Base-by-base conservation (phyloP, 148 eudicot genomes). In the Talinum fruticosum region DNA sequence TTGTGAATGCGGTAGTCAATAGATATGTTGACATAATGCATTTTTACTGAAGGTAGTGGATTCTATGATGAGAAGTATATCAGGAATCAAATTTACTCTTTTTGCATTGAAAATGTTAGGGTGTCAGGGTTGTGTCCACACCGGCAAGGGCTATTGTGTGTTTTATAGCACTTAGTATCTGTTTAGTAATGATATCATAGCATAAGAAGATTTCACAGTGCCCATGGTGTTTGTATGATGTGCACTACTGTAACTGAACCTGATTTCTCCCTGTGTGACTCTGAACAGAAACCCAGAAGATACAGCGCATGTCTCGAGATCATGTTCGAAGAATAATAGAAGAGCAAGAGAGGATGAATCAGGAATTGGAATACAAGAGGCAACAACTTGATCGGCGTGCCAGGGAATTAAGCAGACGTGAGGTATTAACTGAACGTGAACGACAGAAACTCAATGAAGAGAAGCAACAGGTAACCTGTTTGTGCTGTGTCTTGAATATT, bases 401-500 rank as follows among this genome's bases (percentile, higher is more conserved):
- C 79, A 93, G 87, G 75, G 88, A 96, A 70, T 82, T 91, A 77
- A 86, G 85, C 73, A 96, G 78, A 65, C 87, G 91, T 65, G 95
- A 93, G 82, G 87, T 89, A 18, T 57, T 84, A 51, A 96, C 97
- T 78, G 97, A 91, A 70, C 88, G 91, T 7, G 96, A 95, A 77
- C 86, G 89, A 33, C 91, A 77, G 73, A 92, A 91, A 59, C 92
- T 96, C 71, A 90, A 89, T 1, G 97, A 96, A 82, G 99, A 96
- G 78, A 90, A 87, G 84, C 66, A 85, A 79, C 86, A 90, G 97
- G 99, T 93, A 62, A 36, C 26, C 32, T 23, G 15, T 37, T 41
- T 5, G 37, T 8, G 38, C n/a, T 34, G 45, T 32, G 5, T 72
- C 24, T 3, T 18, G 26, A 32, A 41, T 34, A 30, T 41, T 71